Percentiles rank a stretch among this genome's conserved stretches.
These are phyloP conservation scores for Lachnum nothofagi DNA, from an alignment of 2,329 filamentous ascomycete genomes.

Conservation along the genomic window DNA sequence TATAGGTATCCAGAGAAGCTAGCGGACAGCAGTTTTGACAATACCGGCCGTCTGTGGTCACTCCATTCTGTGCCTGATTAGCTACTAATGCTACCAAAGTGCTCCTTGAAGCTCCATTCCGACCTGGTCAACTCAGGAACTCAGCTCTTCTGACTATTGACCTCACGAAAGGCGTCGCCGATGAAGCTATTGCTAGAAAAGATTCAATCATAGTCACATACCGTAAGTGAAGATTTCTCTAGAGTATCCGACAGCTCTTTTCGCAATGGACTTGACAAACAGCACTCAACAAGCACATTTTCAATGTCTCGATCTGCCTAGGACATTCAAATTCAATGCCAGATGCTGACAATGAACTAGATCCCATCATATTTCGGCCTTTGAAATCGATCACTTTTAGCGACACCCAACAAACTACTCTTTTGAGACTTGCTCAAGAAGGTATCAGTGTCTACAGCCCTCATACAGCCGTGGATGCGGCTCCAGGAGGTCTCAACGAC, in stretches of 20 bases:
- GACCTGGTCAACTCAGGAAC: conserved; percentile 53
- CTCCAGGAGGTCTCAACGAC: conserved; percentile 78
- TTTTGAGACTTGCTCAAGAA: conserved; percentile 74
- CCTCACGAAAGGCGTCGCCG: conserved; percentile 79
- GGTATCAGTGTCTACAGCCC: conserved; percentile 95
- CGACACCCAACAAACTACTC: conserved; percentile 80
- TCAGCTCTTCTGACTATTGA: conserved; percentile 81
- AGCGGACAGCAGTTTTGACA: conserved; percentile 89
- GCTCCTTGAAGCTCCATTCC: conserved; percentile 64
- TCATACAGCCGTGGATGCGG: conserved; percentile 90
- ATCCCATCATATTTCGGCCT: conserved; percentile 93
- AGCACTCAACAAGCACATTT: too few relatives aligned
- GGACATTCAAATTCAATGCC: too few relatives aligned
- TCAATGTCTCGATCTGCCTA: too few relatives aligned
- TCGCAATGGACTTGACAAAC: too few relatives aligned
- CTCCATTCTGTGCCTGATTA: background rate
- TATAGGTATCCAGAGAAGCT: conserved; percentile 79
- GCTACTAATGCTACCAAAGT: conserved; percentile 39
- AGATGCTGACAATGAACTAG: conserved; percentile 39
- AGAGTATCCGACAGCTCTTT: background rate
- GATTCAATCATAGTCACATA: conserved; percentile 84
- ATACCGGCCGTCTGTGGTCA: conserved; percentile 63
- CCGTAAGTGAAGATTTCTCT: conserved; percentile 64
- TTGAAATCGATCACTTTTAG: conserved; percentile 81
- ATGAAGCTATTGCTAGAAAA: conserved; percentile 76